Percentiles rank a stretch among this genome's conserved stretches.
These are phyloP conservation scores for Xylaria sp. DNA, from an alignment of 2,329 filamentous ascomycete species.

Conservation along the genomic window DNA sequence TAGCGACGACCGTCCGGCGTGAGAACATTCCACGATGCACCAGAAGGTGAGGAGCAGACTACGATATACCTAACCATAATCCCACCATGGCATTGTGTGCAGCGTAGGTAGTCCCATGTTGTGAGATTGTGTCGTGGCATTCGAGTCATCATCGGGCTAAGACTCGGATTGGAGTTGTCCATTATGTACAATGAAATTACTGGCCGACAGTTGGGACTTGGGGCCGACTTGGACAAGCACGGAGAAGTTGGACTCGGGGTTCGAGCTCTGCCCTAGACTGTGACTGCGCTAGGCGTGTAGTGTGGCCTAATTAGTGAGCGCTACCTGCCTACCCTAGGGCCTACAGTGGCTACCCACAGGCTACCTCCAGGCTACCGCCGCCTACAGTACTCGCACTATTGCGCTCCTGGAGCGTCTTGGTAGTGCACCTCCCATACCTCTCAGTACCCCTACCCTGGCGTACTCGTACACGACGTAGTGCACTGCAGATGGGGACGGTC, in stretches of 20 bases:
- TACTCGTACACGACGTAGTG: neutral
- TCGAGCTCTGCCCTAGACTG: neutral
- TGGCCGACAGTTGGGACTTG: neutral
- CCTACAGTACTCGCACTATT: neutral
- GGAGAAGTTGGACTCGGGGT: too few relatives aligned
- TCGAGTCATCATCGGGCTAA: constrained; percentile 10
- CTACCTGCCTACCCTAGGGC: neutral
- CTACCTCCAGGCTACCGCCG: too few relatives aligned
- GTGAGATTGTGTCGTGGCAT: neutral
- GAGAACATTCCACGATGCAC: constrained; percentile 4
- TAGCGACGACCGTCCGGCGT: neutral
- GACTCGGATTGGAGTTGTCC: constrained; percentile 1
- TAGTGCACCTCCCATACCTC: too few relatives aligned
- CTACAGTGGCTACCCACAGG: too few relatives aligned
- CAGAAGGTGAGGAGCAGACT: neutral
- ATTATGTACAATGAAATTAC: neutral
- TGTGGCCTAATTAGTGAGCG: neutral
- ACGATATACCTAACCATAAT: too few relatives aligned
- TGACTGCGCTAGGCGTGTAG: neutral
- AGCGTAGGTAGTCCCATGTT: neutral
- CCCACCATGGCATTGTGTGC: neutral
- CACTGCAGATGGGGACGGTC: neutral
- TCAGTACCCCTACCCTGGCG: neutral
- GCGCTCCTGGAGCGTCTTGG: neutral
- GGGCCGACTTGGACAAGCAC: too few relatives aligned